phyloP scores from a whole-genome alignment of 2,329 filamentous ascomycete species.

The Diplodia mutila region DNA sequence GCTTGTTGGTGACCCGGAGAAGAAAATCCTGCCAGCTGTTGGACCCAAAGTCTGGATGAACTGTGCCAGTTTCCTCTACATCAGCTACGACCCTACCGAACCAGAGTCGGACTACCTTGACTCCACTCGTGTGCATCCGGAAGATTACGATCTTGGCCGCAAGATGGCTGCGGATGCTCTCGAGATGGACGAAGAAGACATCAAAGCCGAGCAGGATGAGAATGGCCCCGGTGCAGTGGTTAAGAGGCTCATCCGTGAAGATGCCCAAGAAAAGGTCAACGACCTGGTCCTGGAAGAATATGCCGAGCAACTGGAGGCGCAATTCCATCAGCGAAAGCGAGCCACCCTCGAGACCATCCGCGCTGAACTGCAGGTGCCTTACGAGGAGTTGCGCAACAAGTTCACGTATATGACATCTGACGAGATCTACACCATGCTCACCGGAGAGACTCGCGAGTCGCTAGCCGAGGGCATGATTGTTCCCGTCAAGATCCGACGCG shows the following conservation, averaged over 20 bases:
- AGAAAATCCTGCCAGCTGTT: conserved; percentile 72
- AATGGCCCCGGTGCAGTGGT: conserved; percentile 89
- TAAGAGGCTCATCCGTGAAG: conserved; percentile 90
- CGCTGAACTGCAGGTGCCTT: conserved; percentile 87
- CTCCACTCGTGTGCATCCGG: conserved; percentile 94
- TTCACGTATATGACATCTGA: conserved; percentile 72
- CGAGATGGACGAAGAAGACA: conserved; percentile 95
- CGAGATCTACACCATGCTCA: conserved; percentile 95
- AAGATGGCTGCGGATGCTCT: conserved; percentile 98
- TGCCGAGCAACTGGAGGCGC: conserved; percentile 89
- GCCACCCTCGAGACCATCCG: conserved; percentile 96
- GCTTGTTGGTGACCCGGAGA: conserved; percentile 84
- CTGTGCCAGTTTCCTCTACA: conserved; percentile 91
- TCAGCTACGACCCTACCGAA: conserved; percentile 83
- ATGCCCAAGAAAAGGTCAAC: conserved; percentile 92
- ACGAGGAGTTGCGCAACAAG: conserved; percentile 86
- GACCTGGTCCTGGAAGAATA: conserved; percentile 97
- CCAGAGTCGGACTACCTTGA: conserved; percentile 88
- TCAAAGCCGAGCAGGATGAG: conserved; percentile 91
- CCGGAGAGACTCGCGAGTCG: conserved; percentile 85
- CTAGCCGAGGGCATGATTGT: conserved; percentile 90
- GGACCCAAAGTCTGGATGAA: conserved; percentile 94
- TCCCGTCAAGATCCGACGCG: conserved; percentile 82
- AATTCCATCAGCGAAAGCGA: conserved; percentile 92
- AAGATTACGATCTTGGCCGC: conserved; percentile 96